Base-by-base conservation (phyloP, 768 basidiomycete species). In the Strobilomyces echinocephalus region DNA sequence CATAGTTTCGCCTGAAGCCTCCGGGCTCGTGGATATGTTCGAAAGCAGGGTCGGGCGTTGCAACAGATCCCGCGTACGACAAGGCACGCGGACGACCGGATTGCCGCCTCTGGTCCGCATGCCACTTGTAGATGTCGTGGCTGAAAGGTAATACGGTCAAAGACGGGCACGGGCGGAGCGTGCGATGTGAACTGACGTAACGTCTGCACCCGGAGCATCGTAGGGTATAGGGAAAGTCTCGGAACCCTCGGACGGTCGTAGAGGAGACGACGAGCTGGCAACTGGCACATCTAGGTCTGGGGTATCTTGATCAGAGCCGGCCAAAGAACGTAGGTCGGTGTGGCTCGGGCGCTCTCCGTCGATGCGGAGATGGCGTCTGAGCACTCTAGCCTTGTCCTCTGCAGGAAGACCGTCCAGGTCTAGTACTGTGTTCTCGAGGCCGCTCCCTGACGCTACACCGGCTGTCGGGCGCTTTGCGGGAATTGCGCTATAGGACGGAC, bases 101-200 rank as follows among this genome's bases (percentile, higher is more conserved):
- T 54, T 81, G 77, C 52, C 84, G 80, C 24, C 78, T 79, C 51
- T 84, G 82, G 60, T 88, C 87, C 15, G 83, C 77, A 57, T 94
- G 88, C 88, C 93, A 98, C 72, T 97, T 97, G 76, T 97, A 98
- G 38, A 98, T 88, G 58, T 86, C 86, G 64, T 95, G 93, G 16
- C 88, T 89, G 57, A n/a, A 53, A 56, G 42, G 10, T 24, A 15
- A 12, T 35, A 56, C 24, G 39, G 51, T 57, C 46, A 54, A 46
- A 48, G 36, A 48, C 8, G 14, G 6, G 28, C 20, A 21, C 62
- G 54, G 64, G 58, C 47, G 51, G 57, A 46, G 51, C 49, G 53
- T 46, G 42, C 34, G 47, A n/a, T 26, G 35, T 35, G 49, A 41
- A 81, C 91, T 76, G 76, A 94, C 91, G 94, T 97, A 56, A 95